Evolutionary conservation across 257 asterid genomes (phyloP).

Genomic region (Nicotiana tomentosiformis): DNA sequence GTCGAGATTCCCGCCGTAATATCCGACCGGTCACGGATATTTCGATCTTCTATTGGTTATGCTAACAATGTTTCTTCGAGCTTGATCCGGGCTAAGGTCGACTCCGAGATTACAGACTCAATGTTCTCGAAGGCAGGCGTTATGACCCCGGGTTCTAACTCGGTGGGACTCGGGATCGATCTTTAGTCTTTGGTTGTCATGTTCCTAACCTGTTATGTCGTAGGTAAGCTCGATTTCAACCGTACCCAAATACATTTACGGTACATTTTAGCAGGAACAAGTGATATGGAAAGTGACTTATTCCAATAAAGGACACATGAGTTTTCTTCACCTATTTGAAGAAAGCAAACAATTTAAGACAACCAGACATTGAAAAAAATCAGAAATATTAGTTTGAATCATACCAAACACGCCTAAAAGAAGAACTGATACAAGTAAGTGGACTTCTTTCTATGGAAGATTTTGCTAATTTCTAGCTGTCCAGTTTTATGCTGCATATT

Average conservation of each 20-base stretch:
- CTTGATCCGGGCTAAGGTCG: no score
- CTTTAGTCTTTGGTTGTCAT: no score
- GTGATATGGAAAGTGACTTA: not conserved
- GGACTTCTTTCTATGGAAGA: not conserved
- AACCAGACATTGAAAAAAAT: not conserved
- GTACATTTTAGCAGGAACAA: not conserved
- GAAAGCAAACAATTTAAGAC: not conserved
- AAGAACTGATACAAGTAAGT: not conserved
- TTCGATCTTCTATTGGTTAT: no score
- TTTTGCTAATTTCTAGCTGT: not conserved
- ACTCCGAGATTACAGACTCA: no score
- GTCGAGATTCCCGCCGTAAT: no score
- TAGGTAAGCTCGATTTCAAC: no score
- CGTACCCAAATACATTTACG: not conserved
- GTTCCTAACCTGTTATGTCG: no score
- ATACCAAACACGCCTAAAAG: not conserved
- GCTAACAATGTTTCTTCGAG: no score
- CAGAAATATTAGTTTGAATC: not conserved
- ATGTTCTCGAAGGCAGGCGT: no score
- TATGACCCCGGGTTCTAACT: no score
- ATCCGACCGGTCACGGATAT: no score
- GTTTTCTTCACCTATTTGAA: not conserved
- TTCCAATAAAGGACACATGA: not conserved
- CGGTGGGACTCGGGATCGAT: no score
- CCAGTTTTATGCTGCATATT: not conserved